Conservation (phyloP, 768 basidiomycete species). For the Rubroboletus pulcherrimus region DNA sequence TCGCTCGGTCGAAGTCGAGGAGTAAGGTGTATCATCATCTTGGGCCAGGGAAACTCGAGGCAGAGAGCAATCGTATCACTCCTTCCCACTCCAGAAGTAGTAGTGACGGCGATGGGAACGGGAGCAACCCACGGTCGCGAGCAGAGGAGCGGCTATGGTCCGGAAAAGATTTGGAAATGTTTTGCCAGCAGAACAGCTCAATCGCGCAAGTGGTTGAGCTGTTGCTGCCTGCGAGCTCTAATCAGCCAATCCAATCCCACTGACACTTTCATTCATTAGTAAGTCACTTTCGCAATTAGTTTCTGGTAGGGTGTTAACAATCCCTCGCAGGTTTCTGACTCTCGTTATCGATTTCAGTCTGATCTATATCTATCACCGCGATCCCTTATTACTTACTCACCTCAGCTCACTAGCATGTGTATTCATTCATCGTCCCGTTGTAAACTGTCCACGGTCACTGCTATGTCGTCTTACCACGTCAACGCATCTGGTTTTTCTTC, state of each 20-base stretch:
- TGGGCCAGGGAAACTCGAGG: conserved; percentile 61
- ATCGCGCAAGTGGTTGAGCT: conserved; percentile 71
- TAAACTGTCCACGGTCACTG: conserved; percentile 22
- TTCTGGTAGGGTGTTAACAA: conserved; percentile 9
- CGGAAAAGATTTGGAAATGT: conserved; percentile 77
- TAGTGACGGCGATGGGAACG: conserved; percentile 31
- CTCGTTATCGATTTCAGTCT: conserved; percentile 23
- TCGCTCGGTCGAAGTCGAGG: conserved; percentile 64
- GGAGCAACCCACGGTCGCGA: conserved; percentile 32
- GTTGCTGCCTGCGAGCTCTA: conserved; percentile 49
- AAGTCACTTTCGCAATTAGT: conserved; percentile 11
- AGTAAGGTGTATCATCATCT: conserved; percentile 65
- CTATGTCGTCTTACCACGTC: conserved; percentile 24
- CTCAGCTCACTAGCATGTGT: conserved; percentile 27
- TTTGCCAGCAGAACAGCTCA: conserved; percentile 88
- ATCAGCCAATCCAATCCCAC: conserved; percentile 30
- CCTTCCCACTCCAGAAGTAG: conserved; percentile 25
- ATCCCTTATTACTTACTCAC: conserved; percentile 22
- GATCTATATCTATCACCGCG: conserved; percentile 28
- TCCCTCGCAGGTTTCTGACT: conserved; percentile 7
- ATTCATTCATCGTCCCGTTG: conserved; percentile 27
- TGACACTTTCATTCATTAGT: conserved; percentile 20
- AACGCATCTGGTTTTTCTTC: conserved; percentile 17
- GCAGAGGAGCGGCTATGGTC: conserved; percentile 60
- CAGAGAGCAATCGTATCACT: conserved; percentile 37